Evolutionary conservation across 345 rosid species (phyloP), one percentile per base, ranked within the genome.

Genomic region (Rhodomyrtus tomentosa): DNA sequence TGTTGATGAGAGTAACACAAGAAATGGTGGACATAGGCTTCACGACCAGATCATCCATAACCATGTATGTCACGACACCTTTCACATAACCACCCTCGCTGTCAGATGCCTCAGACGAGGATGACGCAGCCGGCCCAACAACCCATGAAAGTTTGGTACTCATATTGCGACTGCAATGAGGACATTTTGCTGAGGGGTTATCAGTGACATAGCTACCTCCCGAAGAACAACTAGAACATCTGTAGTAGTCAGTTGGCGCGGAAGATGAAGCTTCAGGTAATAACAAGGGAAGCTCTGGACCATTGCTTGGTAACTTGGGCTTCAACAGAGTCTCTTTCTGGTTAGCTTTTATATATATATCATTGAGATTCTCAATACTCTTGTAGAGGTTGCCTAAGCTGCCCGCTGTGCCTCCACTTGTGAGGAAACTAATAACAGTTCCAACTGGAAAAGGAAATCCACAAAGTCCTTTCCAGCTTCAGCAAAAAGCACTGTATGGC

Each of bases 1-100:
- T 25, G 16, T 79, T 87, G 45, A 87, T 32, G 29, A 85, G 29
- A 29, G 84, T 22, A 22, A 87, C 42, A 45, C 81, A 82, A 24
- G 87, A 79, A 12, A 82, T 85, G 50, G 85, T 85, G 87, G n/a
- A 83, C 50, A 48, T 48, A 48, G 50, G 13, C 50, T 48, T 84
- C 48, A 88, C 88, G 54, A 40, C 85, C 82, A 87, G 59, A 84
- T 88, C 82, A 82, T 89, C 89, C 88, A 86, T 85, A 3, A 87
- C 87, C 87, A 87, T 88, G 29, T 89, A 89, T 0, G 89, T 89
- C 4, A 84, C 88, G 14, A 85, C 55, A 3, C 80, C 90, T 81
- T 89, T 88, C 38, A 86, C 85, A 84, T 84, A 88, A 5, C 90
- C 92, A 7, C 82, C 74, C 74, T 62, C 11, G 7, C 21, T 0